Conservation (phyloP, 129 eudicot species). For the Flaveria bidentis region DNA sequence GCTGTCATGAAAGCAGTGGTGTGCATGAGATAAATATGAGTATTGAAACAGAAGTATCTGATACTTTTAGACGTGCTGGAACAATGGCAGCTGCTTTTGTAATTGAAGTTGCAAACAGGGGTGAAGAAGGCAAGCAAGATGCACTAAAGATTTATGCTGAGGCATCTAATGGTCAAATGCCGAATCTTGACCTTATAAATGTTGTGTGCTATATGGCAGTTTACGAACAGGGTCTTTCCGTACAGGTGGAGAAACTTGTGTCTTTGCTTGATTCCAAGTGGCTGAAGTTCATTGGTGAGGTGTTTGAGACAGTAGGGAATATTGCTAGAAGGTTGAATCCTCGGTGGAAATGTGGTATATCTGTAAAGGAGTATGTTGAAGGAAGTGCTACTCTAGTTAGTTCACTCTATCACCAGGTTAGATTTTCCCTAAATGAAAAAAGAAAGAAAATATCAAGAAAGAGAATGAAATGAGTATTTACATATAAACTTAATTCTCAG, state of each 20-base stretch:
- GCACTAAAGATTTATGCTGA: constrained; percentile 78
- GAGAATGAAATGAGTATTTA: not conserved
- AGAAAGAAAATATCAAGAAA: not conserved
- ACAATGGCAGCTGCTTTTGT: constrained; percentile 98
- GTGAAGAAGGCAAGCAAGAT: constrained; percentile 52
- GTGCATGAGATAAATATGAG: constrained; percentile 20
- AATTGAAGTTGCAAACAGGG: constrained; percentile 63
- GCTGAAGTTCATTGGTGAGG: constrained; percentile 59
- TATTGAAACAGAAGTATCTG: constrained; percentile 34
- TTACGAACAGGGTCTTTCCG: constrained; percentile 75
- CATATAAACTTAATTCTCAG: constrained; percentile 1
- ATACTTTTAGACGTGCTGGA: constrained; percentile 79
- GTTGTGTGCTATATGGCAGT: constrained; percentile 81
- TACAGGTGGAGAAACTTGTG: constrained; percentile 65
- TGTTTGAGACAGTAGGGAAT: constrained; percentile 58
- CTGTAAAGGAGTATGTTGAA: constrained; percentile 82
- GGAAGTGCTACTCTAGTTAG: constrained; percentile 92
- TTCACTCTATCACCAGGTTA: constrained; percentile 88
- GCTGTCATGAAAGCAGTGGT: constrained; percentile 41
- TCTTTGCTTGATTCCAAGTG: constrained; percentile 65
- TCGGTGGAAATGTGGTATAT: constrained; percentile 74
- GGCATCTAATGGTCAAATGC: constrained; percentile 99
- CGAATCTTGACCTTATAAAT: constrained; percentile 91
- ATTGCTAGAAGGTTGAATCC: constrained; percentile 74
- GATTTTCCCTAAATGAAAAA: not conserved